These are phyloP conservation scores for Micractinium conductrix DNA, from an alignment of 139 green algal genomes.

Conservation along the genomic window DNA sequence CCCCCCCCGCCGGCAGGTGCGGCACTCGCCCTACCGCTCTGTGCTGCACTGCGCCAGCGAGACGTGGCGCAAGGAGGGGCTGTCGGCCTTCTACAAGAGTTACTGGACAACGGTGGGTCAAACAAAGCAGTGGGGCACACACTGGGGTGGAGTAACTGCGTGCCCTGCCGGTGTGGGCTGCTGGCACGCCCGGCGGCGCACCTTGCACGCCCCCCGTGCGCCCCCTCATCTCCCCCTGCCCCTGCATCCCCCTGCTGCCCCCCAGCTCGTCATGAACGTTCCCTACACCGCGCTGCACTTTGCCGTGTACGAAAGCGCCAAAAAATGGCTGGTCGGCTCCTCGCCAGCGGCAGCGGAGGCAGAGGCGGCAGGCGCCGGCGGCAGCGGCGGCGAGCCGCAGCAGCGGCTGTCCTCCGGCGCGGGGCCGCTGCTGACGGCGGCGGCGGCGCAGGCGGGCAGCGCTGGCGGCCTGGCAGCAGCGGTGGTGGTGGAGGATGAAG, in stretches of 20 bases:
- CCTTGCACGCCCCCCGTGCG: no score
- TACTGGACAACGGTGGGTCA: conserved; percentile 86
- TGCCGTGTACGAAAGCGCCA: conserved; percentile 89
- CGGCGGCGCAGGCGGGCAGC: background rate
- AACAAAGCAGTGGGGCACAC: background rate
- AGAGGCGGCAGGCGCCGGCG: background rate
- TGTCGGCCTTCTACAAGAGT: conserved; percentile 86
- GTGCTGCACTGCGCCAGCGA: conserved; percentile 70
- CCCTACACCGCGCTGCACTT: conserved; percentile 97
- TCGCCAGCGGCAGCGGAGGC: background rate
- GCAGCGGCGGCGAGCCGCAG: background rate
- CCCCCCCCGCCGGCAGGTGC: conserved; percentile 19
- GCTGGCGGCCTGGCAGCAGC: background rate
- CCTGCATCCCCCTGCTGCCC: background rate
- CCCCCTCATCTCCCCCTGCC: no score
- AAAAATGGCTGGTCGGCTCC: conserved; percentile 69
- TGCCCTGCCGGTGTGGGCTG: no score
- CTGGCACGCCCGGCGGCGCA: no score
- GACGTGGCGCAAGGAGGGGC: conserved; percentile 77
- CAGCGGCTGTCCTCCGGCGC: background rate
- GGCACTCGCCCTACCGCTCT: conserved; percentile 60
- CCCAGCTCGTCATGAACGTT: conserved; percentile 96
- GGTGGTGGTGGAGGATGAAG: background rate
- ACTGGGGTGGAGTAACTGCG: background rate
- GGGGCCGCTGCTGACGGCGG: conserved; percentile 2